Conservation (phyloP, 805 yeast species). For the Candida arabinofermentans region DNA sequence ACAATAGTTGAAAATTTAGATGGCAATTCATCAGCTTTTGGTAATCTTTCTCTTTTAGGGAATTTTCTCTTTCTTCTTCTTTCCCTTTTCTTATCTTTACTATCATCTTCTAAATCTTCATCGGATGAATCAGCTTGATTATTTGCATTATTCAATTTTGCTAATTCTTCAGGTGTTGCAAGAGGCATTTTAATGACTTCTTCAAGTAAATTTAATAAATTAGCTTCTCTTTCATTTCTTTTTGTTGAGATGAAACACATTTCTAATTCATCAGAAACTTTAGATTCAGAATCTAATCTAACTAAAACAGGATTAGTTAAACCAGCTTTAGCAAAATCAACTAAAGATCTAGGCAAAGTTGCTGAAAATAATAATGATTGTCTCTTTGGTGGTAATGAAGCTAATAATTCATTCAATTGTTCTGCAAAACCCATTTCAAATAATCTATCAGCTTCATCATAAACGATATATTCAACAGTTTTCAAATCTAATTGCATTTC, state of each 20-base stretch:
- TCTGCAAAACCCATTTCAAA: conserved; percentile 96
- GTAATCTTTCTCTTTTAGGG: conserved; percentile 53
- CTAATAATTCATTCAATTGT: conserved; percentile 84
- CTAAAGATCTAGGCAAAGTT: conserved; percentile 85
- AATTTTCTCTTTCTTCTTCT: conserved; percentile 31
- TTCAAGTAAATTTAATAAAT: conserved; percentile 69
- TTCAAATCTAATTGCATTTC: conserved; percentile 89
- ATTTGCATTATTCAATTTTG: conserved; percentile 46
- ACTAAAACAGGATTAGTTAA: conserved; percentile 87
- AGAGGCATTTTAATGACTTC: conserved; percentile 81
- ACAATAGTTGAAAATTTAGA: conserved; percentile 84
- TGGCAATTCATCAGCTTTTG: conserved; percentile 81
- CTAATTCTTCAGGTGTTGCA: conserved; percentile 66
- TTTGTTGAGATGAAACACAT: conserved; percentile 84
- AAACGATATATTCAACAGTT: conserved; percentile 83
- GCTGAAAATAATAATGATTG: conserved; percentile 93
- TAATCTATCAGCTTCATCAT: conserved; percentile 96
- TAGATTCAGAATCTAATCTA: conserved; percentile 88
- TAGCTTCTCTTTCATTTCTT: conserved; percentile 85
- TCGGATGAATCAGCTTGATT: conserved; percentile 50
- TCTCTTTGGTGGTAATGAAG: conserved; percentile 74
- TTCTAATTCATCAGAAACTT: conserved; percentile 84
- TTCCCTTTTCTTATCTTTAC: conserved; percentile 26
- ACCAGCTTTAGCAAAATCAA: conserved; percentile 97
- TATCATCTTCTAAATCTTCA: conserved; percentile 44